Evolutionary conservation across 805 yeast species (phyloP).

Genomic region (Yarrowia divulgata): DNA sequence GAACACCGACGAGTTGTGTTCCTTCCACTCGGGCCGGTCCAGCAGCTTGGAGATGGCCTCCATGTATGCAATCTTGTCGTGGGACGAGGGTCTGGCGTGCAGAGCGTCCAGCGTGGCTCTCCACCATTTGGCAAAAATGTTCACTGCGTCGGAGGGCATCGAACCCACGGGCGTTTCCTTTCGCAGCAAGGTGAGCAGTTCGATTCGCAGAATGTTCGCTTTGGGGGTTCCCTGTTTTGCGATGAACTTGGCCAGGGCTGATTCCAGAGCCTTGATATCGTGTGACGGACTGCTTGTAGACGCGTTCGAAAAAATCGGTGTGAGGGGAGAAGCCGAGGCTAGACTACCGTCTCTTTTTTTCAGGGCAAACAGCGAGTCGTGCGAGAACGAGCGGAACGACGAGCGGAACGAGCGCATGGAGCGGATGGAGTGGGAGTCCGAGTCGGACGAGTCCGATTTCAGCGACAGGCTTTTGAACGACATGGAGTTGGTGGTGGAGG

Average conservation of each 20-base stretch:
- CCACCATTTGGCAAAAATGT: slow-evolving; percentile 53
- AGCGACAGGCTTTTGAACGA: slow-evolving; percentile 5
- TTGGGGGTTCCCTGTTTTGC: slow-evolving; percentile 48
- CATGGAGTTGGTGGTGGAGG: neutral
- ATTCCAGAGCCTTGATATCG: slow-evolving; percentile 47
- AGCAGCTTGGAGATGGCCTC: slow-evolving; percentile 53
- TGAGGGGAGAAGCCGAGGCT: slow-evolving; percentile 9
- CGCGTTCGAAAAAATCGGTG: slow-evolving; percentile 9
- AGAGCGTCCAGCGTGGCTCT: slow-evolving; percentile 48
- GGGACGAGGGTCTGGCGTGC: slow-evolving; percentile 47
- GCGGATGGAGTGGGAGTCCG: slow-evolving; percentile 20
- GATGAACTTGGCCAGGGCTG: slow-evolving; percentile 46
- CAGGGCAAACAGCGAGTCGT: slow-evolving; percentile 33
- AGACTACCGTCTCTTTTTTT: neutral
- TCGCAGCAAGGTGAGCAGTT: slow-evolving; percentile 53
- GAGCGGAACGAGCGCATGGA: slow-evolving; percentile 33
- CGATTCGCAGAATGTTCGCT: slow-evolving; percentile 55
- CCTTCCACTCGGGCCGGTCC: slow-evolving; percentile 52
- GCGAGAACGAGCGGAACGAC: slow-evolving; percentile 38
- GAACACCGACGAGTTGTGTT: slow-evolving; percentile 38
- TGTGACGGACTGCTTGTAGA: slow-evolving; percentile 39
- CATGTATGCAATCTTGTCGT: slow-evolving; percentile 53
- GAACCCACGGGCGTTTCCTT: slow-evolving; percentile 40
- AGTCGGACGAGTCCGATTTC: slow-evolving; percentile 27
- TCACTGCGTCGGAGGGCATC: slow-evolving; percentile 44